Evolutionary conservation across 2,329 filamentous ascomycete species (phyloP).

Genomic region (Sporothrix variecibatus): DNA sequence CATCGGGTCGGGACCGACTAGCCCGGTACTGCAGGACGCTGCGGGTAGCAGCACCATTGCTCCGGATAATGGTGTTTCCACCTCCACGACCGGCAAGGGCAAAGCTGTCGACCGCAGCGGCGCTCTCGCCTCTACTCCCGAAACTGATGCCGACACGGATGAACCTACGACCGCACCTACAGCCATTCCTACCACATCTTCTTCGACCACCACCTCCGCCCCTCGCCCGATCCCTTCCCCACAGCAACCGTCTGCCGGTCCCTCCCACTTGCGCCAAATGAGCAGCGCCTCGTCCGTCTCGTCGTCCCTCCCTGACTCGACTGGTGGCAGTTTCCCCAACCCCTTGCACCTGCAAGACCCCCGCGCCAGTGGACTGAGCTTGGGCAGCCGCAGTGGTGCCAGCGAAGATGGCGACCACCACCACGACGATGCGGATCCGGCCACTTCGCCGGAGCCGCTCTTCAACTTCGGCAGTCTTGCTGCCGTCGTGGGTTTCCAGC

Average conservation of each 20-base stretch:
- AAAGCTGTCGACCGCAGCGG: constrained; percentile 65
- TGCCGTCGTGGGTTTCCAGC: constrained; percentile 73
- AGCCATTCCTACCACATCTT: background rate
- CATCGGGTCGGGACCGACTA: background rate
- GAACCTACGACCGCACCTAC: constrained; percentile 44
- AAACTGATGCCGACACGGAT: constrained; percentile 43
- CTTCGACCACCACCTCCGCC: constrained; percentile 32
- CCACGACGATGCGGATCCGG: constrained; percentile 39
- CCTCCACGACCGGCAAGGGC: constrained; percentile 60
- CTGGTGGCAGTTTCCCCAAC: constrained; percentile 53
- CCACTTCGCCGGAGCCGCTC: constrained; percentile 68
- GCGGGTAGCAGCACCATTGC: background rate
- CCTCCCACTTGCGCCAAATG: constrained; percentile 76
- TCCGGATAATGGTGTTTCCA: background rate
- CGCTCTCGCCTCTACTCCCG: constrained; percentile 31
- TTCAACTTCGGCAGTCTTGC: constrained; percentile 90
- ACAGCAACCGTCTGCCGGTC: constrained; percentile 56
- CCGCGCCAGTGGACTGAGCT: constrained; percentile 56
- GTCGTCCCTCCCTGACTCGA: constrained; percentile 73
- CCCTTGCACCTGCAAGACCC: constrained; percentile 46
- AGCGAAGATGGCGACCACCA: constrained; percentile 51
- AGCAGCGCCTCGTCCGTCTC: constrained; percentile 84
- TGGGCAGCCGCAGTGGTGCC: constrained; percentile 47
- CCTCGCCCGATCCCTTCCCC: constrained; percentile 49
- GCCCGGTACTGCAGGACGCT: background rate